phyloP scores from a whole-genome alignment of 2,329 filamentous ascomycete genomes.

The Dothistroma septosporum region DNA sequence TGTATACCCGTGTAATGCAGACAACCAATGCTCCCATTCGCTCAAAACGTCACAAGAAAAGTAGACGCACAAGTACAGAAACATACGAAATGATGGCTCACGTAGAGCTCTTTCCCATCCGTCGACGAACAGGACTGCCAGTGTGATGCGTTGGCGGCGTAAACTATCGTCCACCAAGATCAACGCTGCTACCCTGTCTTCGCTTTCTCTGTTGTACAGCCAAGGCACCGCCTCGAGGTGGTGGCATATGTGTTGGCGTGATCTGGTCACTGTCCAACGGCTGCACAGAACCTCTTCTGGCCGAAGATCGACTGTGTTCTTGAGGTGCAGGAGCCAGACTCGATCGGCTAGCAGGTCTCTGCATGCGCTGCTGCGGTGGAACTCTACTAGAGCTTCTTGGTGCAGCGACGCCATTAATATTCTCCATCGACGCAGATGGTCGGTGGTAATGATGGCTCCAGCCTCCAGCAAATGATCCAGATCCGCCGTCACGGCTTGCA shows the following conservation, averaged over 20 bases:
- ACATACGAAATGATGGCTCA: constrained; percentile 2
- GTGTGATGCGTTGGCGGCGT: neutral
- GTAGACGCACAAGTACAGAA: neutral
- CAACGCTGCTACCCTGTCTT: constrained; percentile 8
- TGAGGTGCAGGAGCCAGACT: constrained; percentile 12
- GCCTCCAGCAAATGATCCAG: constrained; percentile 8
- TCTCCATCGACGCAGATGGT: constrained; percentile 15
- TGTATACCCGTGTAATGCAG: neutral
- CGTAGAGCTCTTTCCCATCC: neutral
- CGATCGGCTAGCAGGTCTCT: constrained; percentile 19
- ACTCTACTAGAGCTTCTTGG: constrained; percentile 18
- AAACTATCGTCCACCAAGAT: constrained; percentile 2
- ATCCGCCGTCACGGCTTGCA: constrained; percentile 24
- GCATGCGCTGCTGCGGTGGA: constrained; percentile 13
- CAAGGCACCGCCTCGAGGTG: constrained; percentile 1
- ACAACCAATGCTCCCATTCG: neutral
- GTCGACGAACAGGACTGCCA: neutral
- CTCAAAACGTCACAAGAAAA: neutral
- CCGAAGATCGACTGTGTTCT: neutral
- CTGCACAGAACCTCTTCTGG: constrained; percentile 7
- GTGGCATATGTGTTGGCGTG: constrained; percentile 20
- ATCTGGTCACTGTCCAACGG: constrained; percentile 9
- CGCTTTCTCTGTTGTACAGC: constrained; percentile 4
- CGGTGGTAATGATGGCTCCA: constrained; percentile 8
- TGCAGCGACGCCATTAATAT: constrained; percentile 8